phyloP scores from a whole-genome alignment of 1,284 basidiomycete species.

The Bothia castanella region DNA sequence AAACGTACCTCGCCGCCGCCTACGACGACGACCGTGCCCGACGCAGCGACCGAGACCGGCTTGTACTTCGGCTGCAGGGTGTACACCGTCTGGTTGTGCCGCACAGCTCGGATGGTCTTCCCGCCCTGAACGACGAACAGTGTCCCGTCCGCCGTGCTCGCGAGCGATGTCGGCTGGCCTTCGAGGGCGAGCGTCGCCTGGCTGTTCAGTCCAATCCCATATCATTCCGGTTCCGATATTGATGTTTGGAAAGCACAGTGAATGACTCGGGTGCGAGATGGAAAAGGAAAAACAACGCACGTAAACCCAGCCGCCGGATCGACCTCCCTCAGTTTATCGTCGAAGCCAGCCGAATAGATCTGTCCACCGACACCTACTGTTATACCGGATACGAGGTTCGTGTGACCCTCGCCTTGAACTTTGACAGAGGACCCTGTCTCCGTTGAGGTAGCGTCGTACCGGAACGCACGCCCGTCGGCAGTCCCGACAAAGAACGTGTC shows the following conservation, averaged over 20 bases:
- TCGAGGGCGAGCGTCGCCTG: constrained; percentile 45
- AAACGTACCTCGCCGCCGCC: constrained; percentile 67
- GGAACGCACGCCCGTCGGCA: constrained; percentile 77
- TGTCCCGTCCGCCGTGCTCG: constrained; percentile 57
- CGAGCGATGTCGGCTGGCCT: constrained; percentile 75
- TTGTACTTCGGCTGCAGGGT: constrained; percentile 51
- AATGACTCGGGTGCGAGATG: not conserved
- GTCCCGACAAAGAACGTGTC: constrained; percentile 79
- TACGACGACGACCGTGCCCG: constrained; percentile 57
- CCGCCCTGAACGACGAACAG: constrained; percentile 56
- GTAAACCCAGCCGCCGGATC: constrained; percentile 48
- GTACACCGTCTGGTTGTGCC: constrained; percentile 62
- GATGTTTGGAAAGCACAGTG: not conserved
- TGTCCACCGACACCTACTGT: constrained; percentile 44
- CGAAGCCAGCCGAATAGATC: constrained; percentile 72
- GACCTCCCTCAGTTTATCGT: constrained; percentile 74
- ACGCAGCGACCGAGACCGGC: constrained; percentile 57
- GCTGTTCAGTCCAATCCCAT: constrained; percentile 34
- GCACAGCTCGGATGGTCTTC: constrained; percentile 62
- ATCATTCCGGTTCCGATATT: not conserved
- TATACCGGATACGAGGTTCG: constrained; percentile 69
- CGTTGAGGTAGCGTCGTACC: constrained; percentile 48
- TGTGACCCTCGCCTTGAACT: constrained; percentile 66
- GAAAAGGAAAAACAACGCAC: constrained; percentile 41
- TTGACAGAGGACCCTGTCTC: constrained; percentile 30